Conservation (phyloP, 805 yeast species). For the Kuraishia borneana region DNA sequence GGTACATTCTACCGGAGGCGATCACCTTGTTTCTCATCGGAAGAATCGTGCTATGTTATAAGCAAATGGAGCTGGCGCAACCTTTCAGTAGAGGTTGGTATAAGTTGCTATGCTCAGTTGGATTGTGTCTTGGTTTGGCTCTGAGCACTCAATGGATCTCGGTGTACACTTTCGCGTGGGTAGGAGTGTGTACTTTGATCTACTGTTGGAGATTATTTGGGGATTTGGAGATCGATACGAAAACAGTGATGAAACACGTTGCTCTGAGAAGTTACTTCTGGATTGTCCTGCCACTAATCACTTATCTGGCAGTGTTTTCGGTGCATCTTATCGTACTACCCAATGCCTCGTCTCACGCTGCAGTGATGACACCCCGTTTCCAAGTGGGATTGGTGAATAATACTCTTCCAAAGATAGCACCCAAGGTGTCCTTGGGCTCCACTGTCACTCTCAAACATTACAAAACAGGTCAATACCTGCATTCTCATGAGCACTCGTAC, state of each 20-base stretch:
- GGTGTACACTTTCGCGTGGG: constrained; percentile 54
- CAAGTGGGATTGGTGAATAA: constrained; percentile 43
- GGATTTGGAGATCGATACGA: constrained; percentile 40
- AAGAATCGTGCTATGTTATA: constrained; percentile 37
- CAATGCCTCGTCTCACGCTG: constrained; percentile 47
- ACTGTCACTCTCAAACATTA: constrained; percentile 61
- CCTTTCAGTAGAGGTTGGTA: constrained; percentile 44
- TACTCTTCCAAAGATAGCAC: constrained; percentile 30
- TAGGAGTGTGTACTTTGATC: constrained; percentile 32
- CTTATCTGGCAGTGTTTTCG: constrained; percentile 48
- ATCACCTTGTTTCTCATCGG: constrained; percentile 33
- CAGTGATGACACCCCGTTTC: constrained; percentile 55
- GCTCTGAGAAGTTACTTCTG: constrained; percentile 27
- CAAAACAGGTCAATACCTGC: constrained; percentile 69
- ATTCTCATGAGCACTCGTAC: constrained; percentile 60
- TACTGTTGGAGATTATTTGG: constrained; percentile 64
- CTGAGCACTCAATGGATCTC: constrained; percentile 67
- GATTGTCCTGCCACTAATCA: constrained; percentile 40
- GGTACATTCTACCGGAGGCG: constrained; percentile 36
- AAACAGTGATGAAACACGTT: constrained; percentile 27
- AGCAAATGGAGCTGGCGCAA: constrained; percentile 14
- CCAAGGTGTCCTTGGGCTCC: constrained; percentile 66
- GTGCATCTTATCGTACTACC: constrained; percentile 41
- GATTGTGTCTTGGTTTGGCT: constrained; percentile 39
- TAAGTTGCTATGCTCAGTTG: constrained; percentile 33